phyloP scores from a whole-genome alignment of 306 rosid genomes.

The Mimosa pudica region DNA sequence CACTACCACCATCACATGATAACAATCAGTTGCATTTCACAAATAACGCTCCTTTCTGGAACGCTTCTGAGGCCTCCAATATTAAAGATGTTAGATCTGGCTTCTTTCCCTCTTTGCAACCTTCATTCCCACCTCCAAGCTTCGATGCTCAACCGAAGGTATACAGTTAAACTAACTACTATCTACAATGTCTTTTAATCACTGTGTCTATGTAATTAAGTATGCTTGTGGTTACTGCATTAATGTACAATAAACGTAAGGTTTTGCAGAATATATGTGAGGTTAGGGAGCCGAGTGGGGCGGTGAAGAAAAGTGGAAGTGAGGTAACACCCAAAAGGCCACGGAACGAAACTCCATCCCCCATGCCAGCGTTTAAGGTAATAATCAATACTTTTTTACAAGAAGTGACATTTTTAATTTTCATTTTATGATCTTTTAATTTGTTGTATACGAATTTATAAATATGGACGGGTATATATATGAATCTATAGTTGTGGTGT shows the following conservation, averaged over 20 bases:
- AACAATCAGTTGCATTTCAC: constrained; percentile 68
- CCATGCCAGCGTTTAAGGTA: constrained; percentile 99
- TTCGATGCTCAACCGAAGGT: constrained; percentile 83
- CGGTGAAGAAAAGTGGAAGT: constrained; percentile 76
- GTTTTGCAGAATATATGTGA: constrained; percentile 78
- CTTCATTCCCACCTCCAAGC: constrained; percentile 51
- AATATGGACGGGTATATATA: constrained; percentile 43
- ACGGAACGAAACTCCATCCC: constrained; percentile 78
- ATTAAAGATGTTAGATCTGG: constrained; percentile 62
- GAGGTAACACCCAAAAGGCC: constrained; percentile 81
- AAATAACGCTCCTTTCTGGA: constrained; percentile 86
- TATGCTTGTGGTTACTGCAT: background rate
- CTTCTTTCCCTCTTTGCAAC: constrained; percentile 73
- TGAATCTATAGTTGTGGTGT: constrained; percentile 39
- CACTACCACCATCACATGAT: constrained; percentile 27
- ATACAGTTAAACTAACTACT: constrained; percentile 14
- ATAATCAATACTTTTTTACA: constrained; percentile 38
- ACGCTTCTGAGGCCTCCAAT: constrained; percentile 65
- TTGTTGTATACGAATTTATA: constrained; percentile 22
- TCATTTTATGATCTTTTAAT: background rate
- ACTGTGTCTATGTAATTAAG: background rate
- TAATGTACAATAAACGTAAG: background rate
- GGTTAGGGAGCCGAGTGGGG: constrained; percentile 61
- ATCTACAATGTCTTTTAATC: background rate
- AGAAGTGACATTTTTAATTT: constrained; percentile 10